Conservation (phyloP, 768 basidiomycete species). For the Clitopilus hobsonii region DNA sequence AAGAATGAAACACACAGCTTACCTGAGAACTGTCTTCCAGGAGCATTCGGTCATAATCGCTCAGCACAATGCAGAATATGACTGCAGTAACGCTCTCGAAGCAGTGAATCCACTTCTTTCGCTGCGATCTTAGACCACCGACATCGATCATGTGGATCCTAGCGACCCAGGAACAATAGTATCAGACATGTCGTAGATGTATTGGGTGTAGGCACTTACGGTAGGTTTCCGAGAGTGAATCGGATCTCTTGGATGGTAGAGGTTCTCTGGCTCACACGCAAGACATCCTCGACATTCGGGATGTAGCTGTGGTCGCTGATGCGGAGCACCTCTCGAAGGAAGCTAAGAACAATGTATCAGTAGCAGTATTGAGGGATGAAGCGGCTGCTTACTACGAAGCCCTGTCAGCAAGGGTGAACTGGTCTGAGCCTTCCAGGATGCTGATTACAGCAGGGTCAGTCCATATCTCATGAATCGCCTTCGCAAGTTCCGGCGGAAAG, state of each 20-base stretch:
- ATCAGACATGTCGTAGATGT: neutral
- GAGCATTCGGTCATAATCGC: slow-evolving; percentile 73
- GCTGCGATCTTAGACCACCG: slow-evolving; percentile 74
- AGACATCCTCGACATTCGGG: slow-evolving; percentile 80
- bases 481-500: slow-evolving; percentile 59
- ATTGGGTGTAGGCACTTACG: slow-evolving; percentile 34
- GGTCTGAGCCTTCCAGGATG: slow-evolving; percentile 52
- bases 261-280: slow-evolving; percentile 80
- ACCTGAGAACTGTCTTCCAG: slow-evolving; percentile 68
- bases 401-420: slow-evolving; percentile 95
- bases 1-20: slow-evolving; percentile 26
- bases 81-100: slow-evolving; percentile 60
- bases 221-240: slow-evolving; percentile 61
- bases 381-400: slow-evolving; percentile 68
- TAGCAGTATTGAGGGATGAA: neutral
- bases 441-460: slow-evolving; percentile 57
- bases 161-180: neutral
- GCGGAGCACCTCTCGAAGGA: slow-evolving; percentile 77
- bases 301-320: slow-evolving; percentile 75
- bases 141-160: slow-evolving; percentile 75
- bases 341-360: slow-evolving; percentile 37
- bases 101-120: slow-evolving; percentile 79
- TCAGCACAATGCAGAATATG: slow-evolving; percentile 63
- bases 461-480: slow-evolving; percentile 65
- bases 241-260: slow-evolving; percentile 89